Conservation (phyloP, 1,284 basidiomycete species). For the Hypsizygus ulmarius region DNA sequence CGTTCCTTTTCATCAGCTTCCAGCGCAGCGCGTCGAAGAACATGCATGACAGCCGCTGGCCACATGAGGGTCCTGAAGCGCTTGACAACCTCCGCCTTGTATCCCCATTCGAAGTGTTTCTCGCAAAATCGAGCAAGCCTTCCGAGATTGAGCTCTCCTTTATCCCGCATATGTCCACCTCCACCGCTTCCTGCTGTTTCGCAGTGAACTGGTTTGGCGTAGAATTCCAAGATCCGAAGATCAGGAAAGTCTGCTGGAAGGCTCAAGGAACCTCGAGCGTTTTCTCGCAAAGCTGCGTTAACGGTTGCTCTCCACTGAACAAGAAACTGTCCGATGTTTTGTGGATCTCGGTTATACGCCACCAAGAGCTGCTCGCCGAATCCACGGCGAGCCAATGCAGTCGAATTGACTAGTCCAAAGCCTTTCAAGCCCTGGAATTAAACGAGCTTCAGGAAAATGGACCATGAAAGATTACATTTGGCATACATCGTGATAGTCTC, state of each 20-base stretch:
- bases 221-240: slow-evolving; percentile 41
- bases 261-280: slow-evolving; percentile 40
- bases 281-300: slow-evolving; percentile 47
- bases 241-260: slow-evolving; percentile 40
- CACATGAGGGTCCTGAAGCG: slow-evolving; percentile 41
- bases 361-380: slow-evolving; percentile 47
- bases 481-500: slow-evolving; percentile 58
- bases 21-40: slow-evolving; percentile 40
- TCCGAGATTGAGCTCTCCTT: slow-evolving; percentile 37
- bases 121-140: slow-evolving; percentile 51
- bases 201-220: slow-evolving; percentile 41
- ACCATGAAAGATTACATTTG: slow-evolving; percentile 7
- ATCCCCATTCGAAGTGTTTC: slow-evolving; percentile 57
- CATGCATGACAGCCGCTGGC: slow-evolving; percentile 38
- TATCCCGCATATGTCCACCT: slow-evolving; percentile 30
- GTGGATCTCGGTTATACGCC: slow-evolving; percentile 28
- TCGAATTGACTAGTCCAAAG: slow-evolving; percentile 34
- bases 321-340: slow-evolving; percentile 31
- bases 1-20: slow-evolving; percentile 38
- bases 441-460: slow-evolving; percentile 21
- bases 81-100: slow-evolving; percentile 38
- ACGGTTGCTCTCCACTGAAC: slow-evolving; percentile 40
- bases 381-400: slow-evolving; percentile 37
- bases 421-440: slow-evolving; percentile 32
- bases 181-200: slow-evolving; percentile 18